phyloP scores from a whole-genome alignment of 2,329 filamentous ascomycete species.

The Ophiostoma australiae region DNA sequence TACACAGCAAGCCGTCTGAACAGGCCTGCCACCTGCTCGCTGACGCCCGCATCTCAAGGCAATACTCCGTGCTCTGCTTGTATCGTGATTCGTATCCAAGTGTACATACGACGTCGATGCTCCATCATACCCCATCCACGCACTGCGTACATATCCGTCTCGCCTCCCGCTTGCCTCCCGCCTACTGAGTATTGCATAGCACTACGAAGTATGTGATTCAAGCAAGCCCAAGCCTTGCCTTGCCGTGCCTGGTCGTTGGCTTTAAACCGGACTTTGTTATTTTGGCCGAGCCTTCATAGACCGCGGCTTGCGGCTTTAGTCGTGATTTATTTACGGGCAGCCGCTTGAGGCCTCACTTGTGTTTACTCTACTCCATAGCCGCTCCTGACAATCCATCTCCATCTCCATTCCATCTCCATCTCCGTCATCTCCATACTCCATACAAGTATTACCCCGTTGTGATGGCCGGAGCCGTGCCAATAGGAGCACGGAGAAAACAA shows the following conservation, averaged over 20 bases:
- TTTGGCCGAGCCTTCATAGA: not conserved
- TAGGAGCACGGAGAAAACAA: slow-evolving; percentile 4
- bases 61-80: not conserved
- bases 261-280: not conserved
- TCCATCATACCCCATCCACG: not conserved
- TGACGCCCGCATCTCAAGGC: not conserved
- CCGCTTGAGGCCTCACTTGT: not conserved
- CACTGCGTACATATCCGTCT: slow-evolving; percentile 18
- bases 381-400: not conserved
- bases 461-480: slow-evolving; percentile 1
- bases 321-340: not conserved
- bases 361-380: not conserved
- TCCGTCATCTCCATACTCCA: not conserved
- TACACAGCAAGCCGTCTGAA: not conserved
- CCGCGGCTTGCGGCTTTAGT: not conserved
- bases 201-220: no score
- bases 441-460: slow-evolving; percentile 1
- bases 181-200: not conserved
- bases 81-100: slow-evolving; percentile 1
- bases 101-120: slow-evolving; percentile 10
- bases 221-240: no score
- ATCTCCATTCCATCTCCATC: no score
- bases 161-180: not conserved
- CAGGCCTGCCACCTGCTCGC: not conserved
- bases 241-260: not conserved